These are phyloP conservation scores for Rhodomyrtus psidioides DNA, from an alignment of 441 rosid species.

Conservation along the genomic window DNA sequence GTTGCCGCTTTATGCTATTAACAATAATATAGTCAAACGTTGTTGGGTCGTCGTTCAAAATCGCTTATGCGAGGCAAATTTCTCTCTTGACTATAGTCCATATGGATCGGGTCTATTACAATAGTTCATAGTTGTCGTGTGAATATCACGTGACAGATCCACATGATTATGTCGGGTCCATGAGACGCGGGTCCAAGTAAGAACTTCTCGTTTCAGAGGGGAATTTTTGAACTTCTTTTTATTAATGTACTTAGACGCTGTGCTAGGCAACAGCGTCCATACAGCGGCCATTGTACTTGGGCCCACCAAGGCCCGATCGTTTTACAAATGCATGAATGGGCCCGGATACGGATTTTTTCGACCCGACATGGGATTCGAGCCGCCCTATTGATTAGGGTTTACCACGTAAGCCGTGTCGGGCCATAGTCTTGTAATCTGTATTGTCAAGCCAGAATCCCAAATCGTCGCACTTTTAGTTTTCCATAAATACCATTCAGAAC, in stretches of 20 bases:
- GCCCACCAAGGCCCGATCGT: neutral
- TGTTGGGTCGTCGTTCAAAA: neutral
- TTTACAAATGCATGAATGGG: neutral
- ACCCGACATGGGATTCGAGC: neutral
- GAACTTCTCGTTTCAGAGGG: neutral
- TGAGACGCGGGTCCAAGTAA: neutral
- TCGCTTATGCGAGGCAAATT: neutral
- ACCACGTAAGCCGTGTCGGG: neutral
- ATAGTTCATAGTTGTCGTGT: neutral
- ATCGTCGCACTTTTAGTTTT: neutral
- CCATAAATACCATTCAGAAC: neutral
- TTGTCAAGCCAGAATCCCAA: too few species aligned
- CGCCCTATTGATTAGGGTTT: neutral
- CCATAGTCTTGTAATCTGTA: neutral
- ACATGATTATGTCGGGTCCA: neutral
- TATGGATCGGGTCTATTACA: neutral
- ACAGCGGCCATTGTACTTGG: neutral
- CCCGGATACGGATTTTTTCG: neutral
- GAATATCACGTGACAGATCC: neutral
- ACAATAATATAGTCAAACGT: neutral
- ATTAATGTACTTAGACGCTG: neutral
- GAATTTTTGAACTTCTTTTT: neutral
- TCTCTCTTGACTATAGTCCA: rapidly evolving
- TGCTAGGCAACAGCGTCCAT: neutral
- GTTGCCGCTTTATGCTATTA: neutral